Percentiles rank a stretch among this genome's conserved stretches.
Evolutionary conservation across 2,329 filamentous ascomycete species (phyloP).

Genomic region (Dactylellina leptospora): DNA sequence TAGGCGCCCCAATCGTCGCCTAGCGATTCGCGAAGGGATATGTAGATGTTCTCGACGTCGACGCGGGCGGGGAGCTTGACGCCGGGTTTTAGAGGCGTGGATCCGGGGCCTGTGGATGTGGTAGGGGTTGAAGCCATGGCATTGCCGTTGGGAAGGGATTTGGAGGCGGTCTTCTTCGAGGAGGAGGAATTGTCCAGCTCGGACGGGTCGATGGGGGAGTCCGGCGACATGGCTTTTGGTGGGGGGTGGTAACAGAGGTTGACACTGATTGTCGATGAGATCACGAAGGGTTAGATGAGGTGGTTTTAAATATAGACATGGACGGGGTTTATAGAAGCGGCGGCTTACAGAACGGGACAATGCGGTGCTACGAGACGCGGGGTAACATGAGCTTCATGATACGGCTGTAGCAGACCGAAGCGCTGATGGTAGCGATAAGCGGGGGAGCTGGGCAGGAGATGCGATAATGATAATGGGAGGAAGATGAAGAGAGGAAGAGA

Average conservation of each 20-base stretch:
- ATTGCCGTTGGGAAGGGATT: conserved; percentile 49
- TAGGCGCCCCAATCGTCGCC: conserved; percentile 52
- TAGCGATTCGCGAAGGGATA: conserved; percentile 49
- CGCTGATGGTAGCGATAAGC: conserved; percentile 13
- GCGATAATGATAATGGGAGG: background rate
- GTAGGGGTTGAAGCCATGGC: conserved; percentile 42
- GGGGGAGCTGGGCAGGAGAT: conserved; percentile 4
- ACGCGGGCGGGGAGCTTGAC: conserved; percentile 51
- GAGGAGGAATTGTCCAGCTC: conserved; percentile 37
- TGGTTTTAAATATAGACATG: conserved; percentile 12
- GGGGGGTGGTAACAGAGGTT: conserved; percentile 15
- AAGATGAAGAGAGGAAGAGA: conserved; percentile 11
- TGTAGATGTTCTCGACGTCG: conserved; percentile 53
- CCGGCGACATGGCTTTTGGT: conserved; percentile 45
- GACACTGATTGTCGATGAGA: conserved; percentile 8
- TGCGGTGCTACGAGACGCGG: conserved; percentile 30
- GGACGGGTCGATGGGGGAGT: conserved; percentile 50
- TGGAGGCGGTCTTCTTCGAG: conserved; percentile 40
- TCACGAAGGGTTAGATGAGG: conserved; percentile 9
- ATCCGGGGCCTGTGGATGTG: conserved; percentile 33
- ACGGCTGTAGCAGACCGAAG: conserved; percentile 1
- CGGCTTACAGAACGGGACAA: conserved; percentile 3
- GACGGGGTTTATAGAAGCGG: conserved; percentile 1
- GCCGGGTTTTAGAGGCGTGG: conserved; percentile 45
- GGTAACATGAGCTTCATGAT: conserved; percentile 38